Evolutionary conservation across 2,329 filamentous ascomycete species (phyloP).

Genomic region (Exserohilum turcica): DNA sequence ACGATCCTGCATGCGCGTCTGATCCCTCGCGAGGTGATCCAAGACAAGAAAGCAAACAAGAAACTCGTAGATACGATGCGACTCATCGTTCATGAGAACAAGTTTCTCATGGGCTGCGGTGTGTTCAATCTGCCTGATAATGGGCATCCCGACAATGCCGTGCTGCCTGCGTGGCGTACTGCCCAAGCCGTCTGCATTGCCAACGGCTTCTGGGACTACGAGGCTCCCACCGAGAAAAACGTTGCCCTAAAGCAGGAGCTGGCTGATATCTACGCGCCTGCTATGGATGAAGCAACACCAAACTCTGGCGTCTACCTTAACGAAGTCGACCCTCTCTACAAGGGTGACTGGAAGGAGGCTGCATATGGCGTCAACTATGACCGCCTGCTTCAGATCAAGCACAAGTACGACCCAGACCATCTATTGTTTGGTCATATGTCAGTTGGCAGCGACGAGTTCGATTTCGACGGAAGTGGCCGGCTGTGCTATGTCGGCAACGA

Average conservation of each 20-base stretch:
- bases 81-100: not conserved
- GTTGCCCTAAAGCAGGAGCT: no score
- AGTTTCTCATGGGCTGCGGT: not conserved
- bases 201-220: no score
- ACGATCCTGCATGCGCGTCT: not conserved
- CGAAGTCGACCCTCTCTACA: slow-evolving; percentile 9
- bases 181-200: slow-evolving; percentile 1
- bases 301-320: slow-evolving; percentile 11
- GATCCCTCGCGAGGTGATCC: not conserved
- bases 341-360: slow-evolving; percentile 1
- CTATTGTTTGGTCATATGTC: slow-evolving; percentile 16
- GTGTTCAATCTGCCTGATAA: not conserved
- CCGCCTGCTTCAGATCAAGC: slow-evolving; percentile 5
- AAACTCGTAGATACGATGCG: not conserved
- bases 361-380: slow-evolving; percentile 10
- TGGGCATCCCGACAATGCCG: not conserved
- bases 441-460: slow-evolving; percentile 18
- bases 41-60: not conserved
- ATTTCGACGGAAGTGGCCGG: not conserved
- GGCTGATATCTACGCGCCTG: not conserved
- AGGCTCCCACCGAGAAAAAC: no score
- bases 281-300: slow-evolving; percentile 4
- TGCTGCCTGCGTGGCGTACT: slow-evolving; percentile 9
- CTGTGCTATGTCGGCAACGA: not conserved
- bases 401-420: slow-evolving; percentile 17